Base-by-base conservation (phyloP, 2,329 filamentous ascomycete species). In the Xylaria multiplex region DNA sequence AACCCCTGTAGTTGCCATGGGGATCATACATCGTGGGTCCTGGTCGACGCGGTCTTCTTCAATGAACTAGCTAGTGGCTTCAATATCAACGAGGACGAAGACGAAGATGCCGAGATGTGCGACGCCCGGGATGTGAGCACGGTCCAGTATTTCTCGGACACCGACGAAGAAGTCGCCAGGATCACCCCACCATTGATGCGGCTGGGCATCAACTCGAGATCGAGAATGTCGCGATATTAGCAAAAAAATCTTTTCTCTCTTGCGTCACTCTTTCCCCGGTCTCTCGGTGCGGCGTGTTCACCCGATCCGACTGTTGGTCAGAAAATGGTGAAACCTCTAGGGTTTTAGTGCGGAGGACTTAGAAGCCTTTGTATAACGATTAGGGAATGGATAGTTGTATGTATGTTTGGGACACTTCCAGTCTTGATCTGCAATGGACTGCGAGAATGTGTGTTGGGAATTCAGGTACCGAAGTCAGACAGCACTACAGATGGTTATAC, bases 31-130 rank as follows among this genome's bases (percentile, higher is more conserved):
- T 59, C 56, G 8, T 59, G 56, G 56, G 50, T 59, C 16, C 45
- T 59, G 6, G 27, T 49, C 11, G 42, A 49, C 8, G 56, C 56
- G 3, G 45, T 40, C 45, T 27, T 49, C 9, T 50, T 50, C 22
- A 50, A 59, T 4, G 45, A 59, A 46, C 13, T 59, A 32, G 46
- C 46, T 42, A 19, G 56, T 3, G 56, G 46, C 45, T 16, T 40
- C 2, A 22, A 46, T 8, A 1, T 42, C 9, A 46, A 49, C 14
- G 46, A 50, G 14, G 19, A 42, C 19, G 32, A 40, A 14, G 32
- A 42, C 27, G 32, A 30, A 16, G 43, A 49, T 8, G 19, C 3
- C 24, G 32, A 14, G 32, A 27, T 40, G 45, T 11, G 37, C 13
- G 19, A 59, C 6, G 2, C 8, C 22, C 7, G 13, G 14, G 27